Evolutionary conservation across 768 basidiomycete species (phyloP), one percentile per base, ranked within the genome.

Genomic region (Termitomyces sp.): DNA sequence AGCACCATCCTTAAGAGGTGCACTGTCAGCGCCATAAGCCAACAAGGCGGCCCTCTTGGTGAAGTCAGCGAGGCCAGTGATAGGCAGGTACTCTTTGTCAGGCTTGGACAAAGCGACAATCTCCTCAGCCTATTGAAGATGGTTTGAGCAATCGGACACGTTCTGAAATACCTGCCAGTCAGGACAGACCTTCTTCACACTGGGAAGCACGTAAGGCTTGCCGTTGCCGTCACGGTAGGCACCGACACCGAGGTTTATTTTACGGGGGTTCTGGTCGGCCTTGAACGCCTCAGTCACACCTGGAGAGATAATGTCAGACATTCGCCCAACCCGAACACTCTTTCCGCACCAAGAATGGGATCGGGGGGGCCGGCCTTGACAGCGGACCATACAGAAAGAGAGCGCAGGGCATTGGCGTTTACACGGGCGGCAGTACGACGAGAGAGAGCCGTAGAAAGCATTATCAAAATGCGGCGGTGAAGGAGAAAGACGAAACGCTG

Each of bases 171-270:
- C n/a, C 32, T 16, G 38, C 6, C 12, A 55, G 35, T 18, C 20
- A 8, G 22, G 38, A 59, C 67, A 56, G 51, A 90, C 94, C 85
- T 94, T 93, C 75, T 90, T 87, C 40, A 99, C 97, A 46, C 88
- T 87, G 50, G 83, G 88, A 59, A 99, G 81, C 58, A 99, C 88
- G 73, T 95, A 98, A 6, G 96, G 96, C 78, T 97, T 98, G 59
- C 97, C 97, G 58, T 89, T 81, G 65, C 87, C 92, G 68, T 99
- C 95, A 62, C 97, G 86, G 82, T 95, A 98, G 49, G 94, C 92
- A 69, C 97, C 97, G 66, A 98, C 97, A 71, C 97, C 97, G 61
- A 99, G 83, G 78, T 98, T 99, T 71, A 99, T 96, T 76, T 98
- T 98, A 66, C 88, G 87, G 18, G 91, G 80, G 73, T 91, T 87